phyloP scores from a whole-genome alignment of 768 basidiomycete genomes.

The Polyporus arcularius region DNA sequence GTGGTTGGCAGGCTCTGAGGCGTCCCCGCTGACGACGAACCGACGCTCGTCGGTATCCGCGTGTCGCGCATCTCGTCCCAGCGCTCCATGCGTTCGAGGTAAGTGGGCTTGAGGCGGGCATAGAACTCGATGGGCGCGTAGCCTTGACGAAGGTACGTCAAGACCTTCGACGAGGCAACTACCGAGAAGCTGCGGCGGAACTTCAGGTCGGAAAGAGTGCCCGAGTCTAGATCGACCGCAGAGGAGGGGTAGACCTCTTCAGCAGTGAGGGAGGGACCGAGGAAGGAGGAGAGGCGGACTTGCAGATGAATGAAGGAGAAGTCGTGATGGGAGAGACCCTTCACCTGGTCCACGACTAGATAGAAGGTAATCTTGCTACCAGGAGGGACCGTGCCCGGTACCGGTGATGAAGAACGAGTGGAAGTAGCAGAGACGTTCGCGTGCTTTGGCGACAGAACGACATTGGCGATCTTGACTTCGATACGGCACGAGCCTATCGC shows the following conservation, averaged over 20 bases:
- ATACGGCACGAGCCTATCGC: conserved; percentile 94
- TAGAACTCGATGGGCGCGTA: conserved; percentile 93
- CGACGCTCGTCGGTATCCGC: conserved; percentile 42
- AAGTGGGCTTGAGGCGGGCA: conserved; percentile 76
- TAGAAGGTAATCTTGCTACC: conserved; percentile 86
- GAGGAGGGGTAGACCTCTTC: conserved; percentile 85
- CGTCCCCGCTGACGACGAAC: conserved; percentile 24
- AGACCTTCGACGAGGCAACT: conserved; percentile 69
- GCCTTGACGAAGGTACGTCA: conserved; percentile 69
- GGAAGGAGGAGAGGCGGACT: conserved; percentile 83
- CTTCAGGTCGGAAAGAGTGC: conserved; percentile 75
- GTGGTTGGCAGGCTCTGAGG: conserved; percentile 43
- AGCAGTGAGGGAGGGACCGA: conserved; percentile 64
- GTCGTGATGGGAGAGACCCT: conserved; percentile 88
- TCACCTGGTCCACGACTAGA: conserved; percentile 82
- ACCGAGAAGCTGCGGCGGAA: conserved; percentile 85
- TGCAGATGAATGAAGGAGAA: conserved; percentile 87
- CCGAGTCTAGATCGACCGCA: conserved; percentile 69
- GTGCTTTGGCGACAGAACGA: conserved; percentile 61
- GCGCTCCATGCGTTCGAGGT: conserved; percentile 84
- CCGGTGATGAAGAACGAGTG: conserved; percentile 76
- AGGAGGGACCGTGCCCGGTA: conserved; percentile 61
- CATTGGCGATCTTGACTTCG: conserved; percentile 78
- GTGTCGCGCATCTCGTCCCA: conserved; percentile 95
- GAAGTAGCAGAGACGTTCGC: conserved; percentile 61